Conservation (phyloP, 805 yeast species). For the Blastobotrys americana region DNA sequence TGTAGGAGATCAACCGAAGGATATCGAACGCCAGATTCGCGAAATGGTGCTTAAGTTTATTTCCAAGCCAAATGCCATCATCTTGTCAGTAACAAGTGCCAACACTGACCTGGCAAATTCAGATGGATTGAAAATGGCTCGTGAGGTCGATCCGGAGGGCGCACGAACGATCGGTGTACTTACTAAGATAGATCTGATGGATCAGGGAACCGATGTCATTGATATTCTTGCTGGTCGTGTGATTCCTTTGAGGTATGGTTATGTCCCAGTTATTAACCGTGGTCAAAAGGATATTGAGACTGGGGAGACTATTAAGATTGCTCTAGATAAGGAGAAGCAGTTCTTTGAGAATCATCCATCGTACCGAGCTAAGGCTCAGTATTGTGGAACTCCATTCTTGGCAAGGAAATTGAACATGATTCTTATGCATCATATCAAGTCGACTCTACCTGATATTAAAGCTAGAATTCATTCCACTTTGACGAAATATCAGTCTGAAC, state of each 20-base stretch:
- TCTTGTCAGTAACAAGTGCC: slow-evolving; percentile 91
- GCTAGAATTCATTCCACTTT: slow-evolving; percentile 79
- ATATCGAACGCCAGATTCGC: slow-evolving; percentile 88
- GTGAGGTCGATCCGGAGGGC: slow-evolving; percentile 98
- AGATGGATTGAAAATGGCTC: slow-evolving; percentile 90
- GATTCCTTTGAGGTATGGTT: slow-evolving; percentile 90
- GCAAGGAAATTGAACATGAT: slow-evolving; percentile 88
- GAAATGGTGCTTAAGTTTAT: slow-evolving; percentile 90
- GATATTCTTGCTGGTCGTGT: slow-evolving; percentile 94
- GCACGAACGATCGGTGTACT: slow-evolving; percentile 92
- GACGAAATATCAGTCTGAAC: slow-evolving; percentile 76
- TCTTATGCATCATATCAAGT: slow-evolving; percentile 80
- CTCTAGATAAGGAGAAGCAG: slow-evolving; percentile 68
- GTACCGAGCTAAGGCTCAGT: slow-evolving; percentile 86
- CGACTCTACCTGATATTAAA: slow-evolving; percentile 87
- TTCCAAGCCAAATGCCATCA: slow-evolving; percentile 90
- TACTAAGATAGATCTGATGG: slow-evolving; percentile 96
- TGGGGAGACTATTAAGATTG: slow-evolving; percentile 80
- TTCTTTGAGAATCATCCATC: slow-evolving; percentile 88
- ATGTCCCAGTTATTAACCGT: slow-evolving; percentile 93
- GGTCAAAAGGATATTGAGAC: slow-evolving; percentile 94
- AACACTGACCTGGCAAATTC: slow-evolving; percentile 96
- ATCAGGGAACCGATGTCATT: slow-evolving; percentile 93
- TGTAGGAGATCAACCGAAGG: slow-evolving; percentile 97
- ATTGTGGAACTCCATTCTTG: slow-evolving; percentile 96